Evolutionary conservation across 1,284 basidiomycete species (phyloP), one percentile per base, ranked within the genome.

Genomic region (Wallemia ichthyophaga): DNA sequence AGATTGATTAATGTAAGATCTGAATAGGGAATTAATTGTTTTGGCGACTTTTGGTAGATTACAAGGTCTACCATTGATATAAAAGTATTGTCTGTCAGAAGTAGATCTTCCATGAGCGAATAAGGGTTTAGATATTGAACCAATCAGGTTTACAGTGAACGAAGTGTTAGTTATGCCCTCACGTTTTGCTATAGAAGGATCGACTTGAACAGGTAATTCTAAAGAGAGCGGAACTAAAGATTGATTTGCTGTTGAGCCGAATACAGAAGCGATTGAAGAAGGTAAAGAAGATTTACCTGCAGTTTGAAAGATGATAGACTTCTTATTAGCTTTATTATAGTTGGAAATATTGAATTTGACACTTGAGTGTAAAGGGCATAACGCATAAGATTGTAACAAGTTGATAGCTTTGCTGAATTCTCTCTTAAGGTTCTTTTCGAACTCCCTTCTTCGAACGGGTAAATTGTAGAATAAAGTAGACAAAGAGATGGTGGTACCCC

Each of bases 31-130:
- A 66, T 92, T 92, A 70, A 92, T 77, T 0, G 79, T 80, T 66
- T 85, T 87, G 63, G 85, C 80, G 24, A 89, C 85, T 73, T 85
- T 88, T 2, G 74, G 71, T 1, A 83, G 74, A 61, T 78, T 79
- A 67, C 86, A 94, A 0, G 94, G 92, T 27, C 94, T 73, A 0
- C 88, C 86, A 65, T 99, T 98, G 65, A 98, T 75, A 67, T 83
- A 98, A 70, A 87, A 87, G 69, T 85, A 96, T 65, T 96, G 92
- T 1, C 91, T 73, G 67, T 96, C 94, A 0, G 80, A 76, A 13
- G 79, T 78, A 1, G 78, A 75, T 28, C 88, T 72, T 1, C 91
- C 92, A 59, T 77, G 76, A 0, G 79, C 80, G 1, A 78, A 69
- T 0, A 75, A 65, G 60, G 88, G 88, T 64, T 80, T 83, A 2